These are phyloP conservation scores for Phialophora verrucosa DNA, from an alignment of 2,329 filamentous ascomycete species.

Conservation along the genomic window DNA sequence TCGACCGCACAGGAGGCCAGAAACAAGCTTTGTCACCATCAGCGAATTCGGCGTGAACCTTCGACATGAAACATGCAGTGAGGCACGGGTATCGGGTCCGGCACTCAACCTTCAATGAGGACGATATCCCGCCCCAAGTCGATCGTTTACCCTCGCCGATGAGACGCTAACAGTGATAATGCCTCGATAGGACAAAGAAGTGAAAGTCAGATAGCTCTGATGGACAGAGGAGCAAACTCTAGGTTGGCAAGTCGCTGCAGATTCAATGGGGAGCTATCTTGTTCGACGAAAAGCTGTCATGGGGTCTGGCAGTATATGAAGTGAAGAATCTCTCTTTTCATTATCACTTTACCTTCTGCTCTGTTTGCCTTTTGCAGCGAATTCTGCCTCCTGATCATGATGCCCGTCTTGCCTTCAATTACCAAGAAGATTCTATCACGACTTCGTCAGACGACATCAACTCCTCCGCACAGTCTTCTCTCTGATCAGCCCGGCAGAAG, in stretches of 20 bases:
- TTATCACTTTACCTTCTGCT: constrained; percentile 1
- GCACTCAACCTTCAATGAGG: no score
- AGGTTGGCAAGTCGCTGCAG: background rate
- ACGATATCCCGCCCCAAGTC: background rate
- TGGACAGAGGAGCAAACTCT: background rate
- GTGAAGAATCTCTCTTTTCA: background rate
- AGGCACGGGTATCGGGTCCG: background rate
- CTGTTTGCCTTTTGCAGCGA: background rate
- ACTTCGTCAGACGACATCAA: constrained; percentile 1
- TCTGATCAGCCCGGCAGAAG: constrained; percentile 13
- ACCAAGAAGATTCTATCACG: constrained; percentile 17
- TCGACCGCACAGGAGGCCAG: no score
- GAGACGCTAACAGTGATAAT: background rate
- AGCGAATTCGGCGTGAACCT: background rate
- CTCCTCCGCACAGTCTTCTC: background rate
- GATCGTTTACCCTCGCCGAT: background rate
- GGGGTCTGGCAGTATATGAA: constrained; percentile 1
- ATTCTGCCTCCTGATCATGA: background rate
- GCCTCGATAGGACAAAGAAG: background rate
- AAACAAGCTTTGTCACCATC: background rate
- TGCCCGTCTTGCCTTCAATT: background rate
- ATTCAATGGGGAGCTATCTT: background rate
- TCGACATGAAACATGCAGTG: background rate
- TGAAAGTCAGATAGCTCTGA: background rate
- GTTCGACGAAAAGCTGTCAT: background rate